Evolutionary conservation across 2,329 filamentous ascomycete species (phyloP).

Genomic region (Nothomitra cinnamomea): DNA sequence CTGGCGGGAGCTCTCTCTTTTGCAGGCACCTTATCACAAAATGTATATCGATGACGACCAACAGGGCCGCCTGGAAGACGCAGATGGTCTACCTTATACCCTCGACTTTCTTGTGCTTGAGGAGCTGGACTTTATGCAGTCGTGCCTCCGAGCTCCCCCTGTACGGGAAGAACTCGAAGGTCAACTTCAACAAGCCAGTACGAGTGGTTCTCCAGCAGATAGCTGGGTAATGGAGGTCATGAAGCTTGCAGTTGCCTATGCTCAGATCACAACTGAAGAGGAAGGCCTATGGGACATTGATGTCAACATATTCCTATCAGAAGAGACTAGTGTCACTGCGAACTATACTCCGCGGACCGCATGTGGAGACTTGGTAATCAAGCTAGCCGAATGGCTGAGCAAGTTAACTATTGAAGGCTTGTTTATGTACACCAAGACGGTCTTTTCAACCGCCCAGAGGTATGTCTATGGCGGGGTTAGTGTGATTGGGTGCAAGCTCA

Average conservation of each 20-base stretch:
- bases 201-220: conserved; percentile 40
- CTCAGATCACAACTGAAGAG: conserved; percentile 81
- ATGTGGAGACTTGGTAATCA: conserved; percentile 81
- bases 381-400: conserved; percentile 78
- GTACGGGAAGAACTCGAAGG: conserved; percentile 79
- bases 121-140: conserved; percentile 87
- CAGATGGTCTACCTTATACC: conserved; percentile 83
- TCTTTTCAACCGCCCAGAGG: conserved; percentile 37
- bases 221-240: conserved; percentile 74
- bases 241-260: conserved; percentile 68
- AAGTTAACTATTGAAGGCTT: conserved; percentile 61
- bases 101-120: conserved; percentile 87
- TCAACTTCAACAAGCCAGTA: conserved; percentile 45
- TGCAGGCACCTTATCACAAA: conserved; percentile 57
- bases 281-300: conserved; percentile 95
- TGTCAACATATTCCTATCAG: conserved; percentile 84
- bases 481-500: not conserved
- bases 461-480: not conserved
- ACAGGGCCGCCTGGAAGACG: conserved; percentile 77
- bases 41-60: conserved; percentile 76
- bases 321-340: conserved; percentile 84
- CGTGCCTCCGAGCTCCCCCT: conserved; percentile 71
- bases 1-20: conserved; percentile 68
- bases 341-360: conserved; percentile 93
- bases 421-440: conserved; percentile 54